Evolutionary conservation across 352 stramenopile species (phyloP).

Genomic region (Globisporangium rhizosaccharum): DNA sequence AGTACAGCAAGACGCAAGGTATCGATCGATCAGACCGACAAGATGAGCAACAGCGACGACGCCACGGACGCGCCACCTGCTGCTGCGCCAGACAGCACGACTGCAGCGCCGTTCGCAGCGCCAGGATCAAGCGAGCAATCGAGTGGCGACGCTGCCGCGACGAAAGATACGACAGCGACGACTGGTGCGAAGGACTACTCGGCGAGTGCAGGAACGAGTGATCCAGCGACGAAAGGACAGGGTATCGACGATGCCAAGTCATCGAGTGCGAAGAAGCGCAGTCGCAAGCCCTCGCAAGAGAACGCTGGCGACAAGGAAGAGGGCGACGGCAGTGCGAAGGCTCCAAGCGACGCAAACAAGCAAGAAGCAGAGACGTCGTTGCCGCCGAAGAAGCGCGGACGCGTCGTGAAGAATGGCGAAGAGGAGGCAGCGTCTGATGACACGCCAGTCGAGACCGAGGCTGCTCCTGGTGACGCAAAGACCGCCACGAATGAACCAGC

Average conservation of each 20-base stretch:
- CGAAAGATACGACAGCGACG: too few relatives aligned
- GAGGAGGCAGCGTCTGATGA: conserved; percentile 1
- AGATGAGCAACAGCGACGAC: neutral
- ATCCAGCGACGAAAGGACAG: too few relatives aligned
- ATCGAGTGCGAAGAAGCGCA: conserved; percentile 24
- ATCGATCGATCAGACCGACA: neutral
- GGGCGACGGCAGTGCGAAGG: neutral
- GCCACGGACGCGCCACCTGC: neutral
- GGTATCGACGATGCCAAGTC: neutral
- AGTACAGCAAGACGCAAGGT: too few relatives aligned
- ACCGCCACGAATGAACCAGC: neutral
- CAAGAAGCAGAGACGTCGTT: conserved; percentile 1
- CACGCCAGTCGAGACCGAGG: neutral
- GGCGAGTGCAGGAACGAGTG: too few relatives aligned
- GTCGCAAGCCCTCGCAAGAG: conserved; percentile 15
- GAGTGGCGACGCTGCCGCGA: conserved; percentile 3
- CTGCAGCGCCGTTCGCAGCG: neutral
- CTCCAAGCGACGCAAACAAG: conserved; percentile 5
- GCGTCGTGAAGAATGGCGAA: neutral
- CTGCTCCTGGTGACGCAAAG: neutral
- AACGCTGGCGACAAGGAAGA: neutral
- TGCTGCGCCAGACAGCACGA: neutral
- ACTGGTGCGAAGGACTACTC: too few relatives aligned
- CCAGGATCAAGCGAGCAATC: neutral
- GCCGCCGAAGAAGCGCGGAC: conserved; percentile 7